Conservation (phyloP, 2,329 filamentous ascomycete genomes). For the Nothomitra cinnamomea region DNA sequence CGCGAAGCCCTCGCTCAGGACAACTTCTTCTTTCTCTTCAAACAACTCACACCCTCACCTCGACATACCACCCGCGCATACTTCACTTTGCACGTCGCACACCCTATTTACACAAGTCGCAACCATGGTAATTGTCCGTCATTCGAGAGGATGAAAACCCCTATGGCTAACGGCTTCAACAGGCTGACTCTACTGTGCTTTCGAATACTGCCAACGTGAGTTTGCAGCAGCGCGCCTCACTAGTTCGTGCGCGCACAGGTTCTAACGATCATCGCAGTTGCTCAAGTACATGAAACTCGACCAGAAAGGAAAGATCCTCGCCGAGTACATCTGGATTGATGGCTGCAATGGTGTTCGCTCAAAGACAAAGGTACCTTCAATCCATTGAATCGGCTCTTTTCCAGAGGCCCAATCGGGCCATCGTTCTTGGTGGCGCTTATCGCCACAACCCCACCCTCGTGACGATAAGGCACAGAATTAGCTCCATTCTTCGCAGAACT, state of each 20-base stretch:
- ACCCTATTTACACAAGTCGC: not conserved
- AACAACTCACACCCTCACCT: not conserved
- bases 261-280: conserved; percentile 2
- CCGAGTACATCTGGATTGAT: conserved; percentile 17
- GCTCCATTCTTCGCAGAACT: not conserved
- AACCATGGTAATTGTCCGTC: not conserved
- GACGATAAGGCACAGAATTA: conserved; percentile 2
- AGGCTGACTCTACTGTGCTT: conserved; percentile 4
- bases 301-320: conserved; percentile 6
- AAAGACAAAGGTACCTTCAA: conserved; percentile 75
- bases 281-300: conserved; percentile 8
- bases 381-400: conserved; percentile 6
- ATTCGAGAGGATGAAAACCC: no score
- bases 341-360: conserved; percentile 50
- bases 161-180: not conserved
- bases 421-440: conserved; percentile 5
- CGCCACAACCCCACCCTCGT: conserved; percentile 7
- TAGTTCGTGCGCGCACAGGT: not conserved
- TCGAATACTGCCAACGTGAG: conserved; percentile 7
- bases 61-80: not conserved
- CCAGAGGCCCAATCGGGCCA: conserved; percentile 3
- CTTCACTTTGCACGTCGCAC: not conserved
- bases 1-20: no score
- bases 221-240: not conserved
- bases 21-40: no score